Evolutionary conservation across 306 rosid species (phyloP).

Genomic region (Vigna hirtella): DNA sequence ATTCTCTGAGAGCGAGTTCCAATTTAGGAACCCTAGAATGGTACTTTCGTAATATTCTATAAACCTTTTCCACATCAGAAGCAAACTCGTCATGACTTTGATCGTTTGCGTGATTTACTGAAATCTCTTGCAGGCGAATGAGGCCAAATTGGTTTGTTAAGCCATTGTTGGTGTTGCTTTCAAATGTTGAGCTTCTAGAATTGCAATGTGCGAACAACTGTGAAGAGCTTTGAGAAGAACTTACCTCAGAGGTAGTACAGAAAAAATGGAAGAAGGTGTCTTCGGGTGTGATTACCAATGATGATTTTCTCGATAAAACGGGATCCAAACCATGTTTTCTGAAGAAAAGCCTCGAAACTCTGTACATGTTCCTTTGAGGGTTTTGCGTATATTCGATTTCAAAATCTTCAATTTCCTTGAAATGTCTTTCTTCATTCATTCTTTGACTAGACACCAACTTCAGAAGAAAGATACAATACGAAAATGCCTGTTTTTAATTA

Average conservation of each 20-base stretch:
- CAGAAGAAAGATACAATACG: background rate
- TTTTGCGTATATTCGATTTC: background rate
- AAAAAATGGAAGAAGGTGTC: slow-evolving; percentile 32
- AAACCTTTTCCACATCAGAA: slow-evolving; percentile 72
- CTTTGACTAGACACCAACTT: background rate
- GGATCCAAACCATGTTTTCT: slow-evolving; percentile 6
- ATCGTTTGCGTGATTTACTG: slow-evolving; percentile 30
- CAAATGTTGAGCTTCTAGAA: slow-evolving; percentile 18
- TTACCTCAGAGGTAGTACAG: slow-evolving; percentile 32
- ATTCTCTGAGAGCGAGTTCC: slow-evolving; percentile 80
- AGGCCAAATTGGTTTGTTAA: slow-evolving; percentile 50
- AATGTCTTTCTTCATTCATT: too few species aligned
- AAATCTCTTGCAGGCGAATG: slow-evolving; percentile 47
- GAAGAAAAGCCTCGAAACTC: slow-evolving; percentile 44
- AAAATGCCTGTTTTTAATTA: too few species aligned
- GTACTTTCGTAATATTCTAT: slow-evolving; percentile 70
- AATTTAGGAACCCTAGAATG: slow-evolving; percentile 82
- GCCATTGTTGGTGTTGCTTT: background rate
- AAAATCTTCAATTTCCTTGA: background rate
- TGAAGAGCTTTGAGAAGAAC: slow-evolving; percentile 27
- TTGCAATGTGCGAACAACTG: slow-evolving; percentile 12
- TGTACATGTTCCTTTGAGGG: slow-evolving; percentile 46
- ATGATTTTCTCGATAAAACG: slow-evolving; percentile 24
- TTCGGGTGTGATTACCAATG: slow-evolving; percentile 22
- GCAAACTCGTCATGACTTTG: slow-evolving; percentile 62